Conservation (phyloP, 1,284 basidiomycete species). For the Serendipita sp. region DNA sequence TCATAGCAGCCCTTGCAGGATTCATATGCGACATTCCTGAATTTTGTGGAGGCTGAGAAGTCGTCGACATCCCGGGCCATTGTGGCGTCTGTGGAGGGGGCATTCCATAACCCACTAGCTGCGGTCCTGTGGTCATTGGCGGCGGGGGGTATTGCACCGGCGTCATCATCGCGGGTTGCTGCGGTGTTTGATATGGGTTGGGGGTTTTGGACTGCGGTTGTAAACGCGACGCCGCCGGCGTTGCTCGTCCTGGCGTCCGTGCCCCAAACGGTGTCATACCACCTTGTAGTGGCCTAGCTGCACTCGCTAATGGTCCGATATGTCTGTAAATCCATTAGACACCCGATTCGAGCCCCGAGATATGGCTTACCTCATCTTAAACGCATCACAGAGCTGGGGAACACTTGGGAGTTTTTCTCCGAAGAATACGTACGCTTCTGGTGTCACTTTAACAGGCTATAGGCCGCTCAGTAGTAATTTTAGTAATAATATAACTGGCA, state of each 20-base stretch:
- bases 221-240: conserved; percentile 52
- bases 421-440: conserved; percentile 80
- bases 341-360: conserved; percentile 13
- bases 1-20: conserved; percentile 45
- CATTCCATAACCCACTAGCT: conserved; percentile 18
- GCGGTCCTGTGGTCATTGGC: conserved; percentile 19
- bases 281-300: conserved; percentile 41
- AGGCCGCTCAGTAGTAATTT: conserved; percentile 9
- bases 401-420: conserved; percentile 81
- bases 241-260: conserved; percentile 33
- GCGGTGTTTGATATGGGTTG: conserved; percentile 45
- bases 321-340: conserved; percentile 32
- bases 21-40: conserved; percentile 23
- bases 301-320: conserved; percentile 64
- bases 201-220: conserved; percentile 42
- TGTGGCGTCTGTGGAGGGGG: conserved; percentile 43
- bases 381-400: conserved; percentile 84
- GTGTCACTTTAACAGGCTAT: conserved; percentile 77
- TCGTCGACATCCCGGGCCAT: conserved; percentile 18
- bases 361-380: conserved; percentile 66
- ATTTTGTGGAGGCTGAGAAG: conserved; percentile 4
- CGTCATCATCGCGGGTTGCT: conserved; percentile 14
- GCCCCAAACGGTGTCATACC: conserved; percentile 70
- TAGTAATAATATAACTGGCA: conserved; percentile 15
- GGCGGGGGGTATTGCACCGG: conserved; percentile 16